Evolutionary conservation across 2,329 filamentous ascomycete genomes (phyloP).

Genomic region (Aureobasidium mangrovei): DNA sequence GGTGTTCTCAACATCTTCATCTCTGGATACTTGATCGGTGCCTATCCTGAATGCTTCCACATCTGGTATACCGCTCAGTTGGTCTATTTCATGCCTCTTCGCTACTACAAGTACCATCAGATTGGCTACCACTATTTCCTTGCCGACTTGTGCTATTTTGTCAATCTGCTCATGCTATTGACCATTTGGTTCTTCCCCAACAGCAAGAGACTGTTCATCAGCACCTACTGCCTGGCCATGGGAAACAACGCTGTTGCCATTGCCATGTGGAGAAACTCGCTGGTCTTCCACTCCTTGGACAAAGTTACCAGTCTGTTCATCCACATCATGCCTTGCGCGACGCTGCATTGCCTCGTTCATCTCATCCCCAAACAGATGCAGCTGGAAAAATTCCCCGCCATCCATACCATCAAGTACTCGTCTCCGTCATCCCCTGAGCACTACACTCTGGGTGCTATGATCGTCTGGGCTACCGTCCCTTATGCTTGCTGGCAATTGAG

Average conservation of each 20-base stretch:
- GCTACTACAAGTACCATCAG: conserved; percentile 81
- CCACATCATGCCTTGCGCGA: conserved; percentile 96
- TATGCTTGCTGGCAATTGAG: conserved; percentile 87
- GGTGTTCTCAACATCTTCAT: conserved; percentile 97
- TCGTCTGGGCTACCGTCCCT: conserved; percentile 86
- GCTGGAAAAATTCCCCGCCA: conserved; percentile 66
- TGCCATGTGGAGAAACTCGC: conserved; percentile 97
- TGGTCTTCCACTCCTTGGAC: conserved; percentile 97
- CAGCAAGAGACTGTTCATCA: conserved; percentile 86
- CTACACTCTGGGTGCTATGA: conserved; percentile 75
- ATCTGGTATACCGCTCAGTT: conserved; percentile 61
- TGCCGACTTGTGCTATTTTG: conserved; percentile 95
- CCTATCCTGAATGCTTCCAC: conserved; percentile 76
- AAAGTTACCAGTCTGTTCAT: conserved; percentile 98
- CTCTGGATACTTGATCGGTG: conserved; percentile 87
- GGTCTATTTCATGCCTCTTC: conserved; percentile 92
- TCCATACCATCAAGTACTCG: conserved; percentile 69
- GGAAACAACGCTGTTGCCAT: conserved; percentile 97
- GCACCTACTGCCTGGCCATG: conserved; percentile 83
- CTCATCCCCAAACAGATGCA: conserved; percentile 60
- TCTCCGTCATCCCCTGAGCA: conserved; percentile 64
- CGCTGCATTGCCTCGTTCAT: conserved; percentile 87
- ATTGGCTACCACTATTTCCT: conserved; percentile 96
- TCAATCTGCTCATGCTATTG: conserved; percentile 76
- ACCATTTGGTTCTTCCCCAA: conserved; percentile 84